phyloP scores from a whole-genome alignment of 2,329 filamentous ascomycete genomes.

The Cryphonectria nitschkei region DNA sequence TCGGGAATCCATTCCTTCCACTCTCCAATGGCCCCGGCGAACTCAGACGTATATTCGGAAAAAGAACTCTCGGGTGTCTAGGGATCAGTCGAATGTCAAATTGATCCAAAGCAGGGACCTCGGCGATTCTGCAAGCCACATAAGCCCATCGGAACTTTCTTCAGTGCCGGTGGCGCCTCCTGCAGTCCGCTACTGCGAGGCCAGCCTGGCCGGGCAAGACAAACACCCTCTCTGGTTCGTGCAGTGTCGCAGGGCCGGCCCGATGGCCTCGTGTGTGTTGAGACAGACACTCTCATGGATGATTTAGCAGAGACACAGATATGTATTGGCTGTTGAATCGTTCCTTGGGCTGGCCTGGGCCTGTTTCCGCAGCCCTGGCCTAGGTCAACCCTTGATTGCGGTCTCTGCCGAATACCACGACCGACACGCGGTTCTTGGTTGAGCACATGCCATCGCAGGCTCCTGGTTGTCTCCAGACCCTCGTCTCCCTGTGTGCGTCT shows the following conservation, averaged over 20 bases:
- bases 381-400: not conserved
- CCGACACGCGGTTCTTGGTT: not conserved
- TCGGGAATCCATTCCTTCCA: conserved; percentile 1
- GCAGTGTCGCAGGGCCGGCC: not conserved
- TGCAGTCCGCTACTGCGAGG: not conserved
- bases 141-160: not conserved
- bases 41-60: not conserved
- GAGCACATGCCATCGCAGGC: not conserved
- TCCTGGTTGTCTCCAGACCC: not conserved
- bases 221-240: conserved; percentile 2
- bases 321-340: not conserved
- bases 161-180: not conserved
- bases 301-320: not conserved
- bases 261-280: not conserved
- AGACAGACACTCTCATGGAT: not conserved
- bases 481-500: not conserved
- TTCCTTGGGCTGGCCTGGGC: not conserved
- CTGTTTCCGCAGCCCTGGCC: not conserved
- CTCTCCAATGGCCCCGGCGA: not conserved
- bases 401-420: not conserved
- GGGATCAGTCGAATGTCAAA: not conserved
- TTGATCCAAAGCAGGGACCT: conserved; percentile 1
- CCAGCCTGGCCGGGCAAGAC: not conserved
- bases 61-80: not conserved
- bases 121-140: conserved; percentile 7